phyloP scores from a whole-genome alignment of 78 protist species.

The Reticulomyxa filosa region DNA sequence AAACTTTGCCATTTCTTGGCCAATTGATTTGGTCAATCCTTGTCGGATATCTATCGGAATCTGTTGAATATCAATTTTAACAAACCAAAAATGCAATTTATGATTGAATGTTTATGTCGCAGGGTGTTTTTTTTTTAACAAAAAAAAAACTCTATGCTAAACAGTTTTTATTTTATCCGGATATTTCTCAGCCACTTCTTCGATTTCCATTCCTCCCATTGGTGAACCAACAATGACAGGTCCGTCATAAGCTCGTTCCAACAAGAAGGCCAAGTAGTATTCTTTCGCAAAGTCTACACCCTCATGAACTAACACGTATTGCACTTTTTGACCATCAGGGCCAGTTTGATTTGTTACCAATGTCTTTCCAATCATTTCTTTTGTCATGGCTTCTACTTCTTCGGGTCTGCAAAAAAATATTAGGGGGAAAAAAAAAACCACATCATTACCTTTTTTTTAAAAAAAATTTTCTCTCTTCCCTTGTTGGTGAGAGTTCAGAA shows the following conservation, averaged over 20 bases:
- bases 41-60: too few relatives aligned
- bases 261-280: slow-evolving; percentile 77
- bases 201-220: slow-evolving; percentile 11
- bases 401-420: slow-evolving; percentile 4
- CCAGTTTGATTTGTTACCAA: slow-evolving; percentile 69
- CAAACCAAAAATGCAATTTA: background rate
- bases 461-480: too few relatives aligned
- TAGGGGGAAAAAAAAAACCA: background rate
- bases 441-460: slow-evolving; percentile 12
- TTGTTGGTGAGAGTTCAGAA: too few relatives aligned
- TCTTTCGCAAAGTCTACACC: slow-evolving; percentile 25
- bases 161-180: background rate
- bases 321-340: background rate
- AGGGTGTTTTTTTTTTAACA: background rate
- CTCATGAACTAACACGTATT: background rate
- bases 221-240: slow-evolving; percentile 19
- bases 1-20: too few relatives aligned
- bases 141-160: background rate
- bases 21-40: too few relatives aligned
- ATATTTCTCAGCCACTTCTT: background rate
- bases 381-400: slow-evolving; percentile 28
- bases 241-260: slow-evolving; percentile 60
- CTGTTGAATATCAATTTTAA: background rate
- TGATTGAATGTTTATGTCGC: background rate
- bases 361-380: slow-evolving; percentile 66